A percentile compares a stretch with the other conserved stretches of the same genome.
phyloP scores from a whole-genome alignment of 371 early-diverging fungal species.

The Zychaea mexicana region DNA sequence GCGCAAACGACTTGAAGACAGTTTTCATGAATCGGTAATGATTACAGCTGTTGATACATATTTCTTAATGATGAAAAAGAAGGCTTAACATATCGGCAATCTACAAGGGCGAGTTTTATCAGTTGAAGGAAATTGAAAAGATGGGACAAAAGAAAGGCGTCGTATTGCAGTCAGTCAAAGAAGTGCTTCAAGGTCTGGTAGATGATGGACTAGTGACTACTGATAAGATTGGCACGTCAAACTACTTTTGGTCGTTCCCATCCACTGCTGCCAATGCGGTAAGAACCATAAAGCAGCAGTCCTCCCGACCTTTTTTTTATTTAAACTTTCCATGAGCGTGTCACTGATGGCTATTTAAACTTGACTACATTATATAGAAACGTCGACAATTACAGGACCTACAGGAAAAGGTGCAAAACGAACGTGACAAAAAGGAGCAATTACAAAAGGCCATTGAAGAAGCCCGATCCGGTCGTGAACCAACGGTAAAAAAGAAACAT shows the following conservation, averaged over 20 bases:
- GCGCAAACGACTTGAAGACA: constrained; percentile 70
- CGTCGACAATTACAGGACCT: constrained; percentile 50
- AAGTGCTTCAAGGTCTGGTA: constrained; percentile 87
- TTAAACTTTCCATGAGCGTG: background rate
- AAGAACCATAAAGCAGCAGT: constrained; percentile 8
- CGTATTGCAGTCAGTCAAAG: constrained; percentile 87
- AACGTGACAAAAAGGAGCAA: constrained; percentile 38
- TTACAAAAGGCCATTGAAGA: constrained; percentile 38
- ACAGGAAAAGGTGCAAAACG: constrained; percentile 32
- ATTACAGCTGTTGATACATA: no score
- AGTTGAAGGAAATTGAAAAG: constrained; percentile 93
- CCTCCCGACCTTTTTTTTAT: background rate
- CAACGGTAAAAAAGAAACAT: constrained; percentile 46
- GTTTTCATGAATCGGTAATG: constrained; percentile 84
- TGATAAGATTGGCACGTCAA: constrained; percentile 94
- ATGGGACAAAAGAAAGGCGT: constrained; percentile 91
- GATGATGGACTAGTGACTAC: constrained; percentile 84
- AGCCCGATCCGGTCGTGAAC: constrained; percentile 52
- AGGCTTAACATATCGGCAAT: background rate
- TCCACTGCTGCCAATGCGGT: constrained; percentile 71
- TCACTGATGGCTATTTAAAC: background rate
- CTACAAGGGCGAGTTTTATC: constrained; percentile 65
- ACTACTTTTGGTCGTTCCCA: constrained; percentile 94
- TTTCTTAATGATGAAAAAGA: background rate
- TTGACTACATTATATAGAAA: constrained; percentile 27